These are phyloP conservation scores for Chaetomiaceae sp. DNA, from an alignment of 2,329 filamentous ascomycete species.

Conservation along the genomic window DNA sequence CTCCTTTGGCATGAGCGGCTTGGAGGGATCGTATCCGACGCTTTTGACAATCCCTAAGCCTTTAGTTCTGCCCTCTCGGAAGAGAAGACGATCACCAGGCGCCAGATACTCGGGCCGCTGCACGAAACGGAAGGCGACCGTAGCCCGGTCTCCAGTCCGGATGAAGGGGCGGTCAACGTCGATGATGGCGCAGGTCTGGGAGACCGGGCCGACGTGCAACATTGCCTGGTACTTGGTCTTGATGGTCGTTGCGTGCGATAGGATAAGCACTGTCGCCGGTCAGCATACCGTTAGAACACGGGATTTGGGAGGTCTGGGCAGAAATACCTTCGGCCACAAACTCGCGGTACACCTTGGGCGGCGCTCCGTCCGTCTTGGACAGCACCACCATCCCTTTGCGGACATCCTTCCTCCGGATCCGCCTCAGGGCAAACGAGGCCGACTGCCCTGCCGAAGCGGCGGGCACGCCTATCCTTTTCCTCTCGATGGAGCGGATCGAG, in stretches of 20 bases:
- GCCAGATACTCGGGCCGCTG: conserved; percentile 90
- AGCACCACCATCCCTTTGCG: conserved; percentile 97
- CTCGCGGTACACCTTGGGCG: conserved; percentile 66
- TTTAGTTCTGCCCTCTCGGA: conserved; percentile 92
- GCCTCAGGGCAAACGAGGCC: conserved; percentile 84
- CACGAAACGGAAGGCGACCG: conserved; percentile 90
- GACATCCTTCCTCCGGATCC: conserved; percentile 84
- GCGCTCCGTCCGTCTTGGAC: conserved; percentile 71
- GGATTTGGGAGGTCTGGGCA: no score
- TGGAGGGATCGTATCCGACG: conserved; percentile 73
- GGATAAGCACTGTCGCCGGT: conserved; percentile 65
- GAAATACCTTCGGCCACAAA: conserved; percentile 69
- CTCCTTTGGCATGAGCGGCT: conserved; percentile 37
- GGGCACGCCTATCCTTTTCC: conserved; percentile 85
- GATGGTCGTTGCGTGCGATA: conserved; percentile 95
- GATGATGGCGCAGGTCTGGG: conserved; percentile 94
- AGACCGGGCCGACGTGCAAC: conserved; percentile 92
- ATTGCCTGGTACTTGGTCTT: conserved; percentile 97
- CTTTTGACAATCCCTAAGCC: conserved; percentile 91
- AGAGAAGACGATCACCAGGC: conserved; percentile 83
- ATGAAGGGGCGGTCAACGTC: conserved; percentile 97
- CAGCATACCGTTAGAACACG: background rate
- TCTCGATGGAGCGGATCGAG: conserved; percentile 85
- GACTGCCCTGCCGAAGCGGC: conserved; percentile 88
- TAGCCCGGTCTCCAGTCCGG: conserved; percentile 87